phyloP scores from a whole-genome alignment of 75 land plant species.

The Cryptomeria japonica region DNA sequence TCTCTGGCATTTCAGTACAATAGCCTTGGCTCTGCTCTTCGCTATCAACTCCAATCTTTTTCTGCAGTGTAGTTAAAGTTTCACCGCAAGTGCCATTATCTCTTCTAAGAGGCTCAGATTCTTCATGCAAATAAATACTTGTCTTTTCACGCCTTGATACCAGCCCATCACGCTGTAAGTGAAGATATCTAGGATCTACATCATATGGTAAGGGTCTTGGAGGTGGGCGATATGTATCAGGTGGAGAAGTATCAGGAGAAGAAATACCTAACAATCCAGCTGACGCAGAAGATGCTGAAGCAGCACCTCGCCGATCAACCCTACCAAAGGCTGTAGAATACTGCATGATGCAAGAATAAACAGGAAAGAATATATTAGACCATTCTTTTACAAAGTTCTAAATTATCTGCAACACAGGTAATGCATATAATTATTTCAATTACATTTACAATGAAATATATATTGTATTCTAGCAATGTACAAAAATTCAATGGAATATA shows the following conservation, averaged over 20 bases:
- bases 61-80: conserved; percentile 24
- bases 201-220: conserved; percentile 73
- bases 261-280: conserved; percentile 16
- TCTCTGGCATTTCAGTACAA: conserved; percentile 28
- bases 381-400: not conserved
- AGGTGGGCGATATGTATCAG: conserved; percentile 49
- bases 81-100: conserved; percentile 39
- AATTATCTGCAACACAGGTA: not conserved
- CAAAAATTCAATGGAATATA: not conserved
- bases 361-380: not conserved
- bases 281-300: conserved; percentile 27
- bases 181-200: conserved; percentile 49
- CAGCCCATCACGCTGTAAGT: conserved; percentile 36
- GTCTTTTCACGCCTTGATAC: conserved; percentile 51
- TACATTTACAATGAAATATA: not conserved
- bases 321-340: conserved; percentile 15
- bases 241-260: conserved; percentile 18
- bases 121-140: conserved; percentile 46
- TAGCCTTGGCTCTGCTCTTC: conserved; percentile 37
- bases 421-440: not conserved
- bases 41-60: conserved; percentile 33
- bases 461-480: not conserved
- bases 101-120: conserved; percentile 40
- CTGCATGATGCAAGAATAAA: conserved; percentile 18
- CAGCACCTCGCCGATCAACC: conserved; percentile 13